phyloP scores from a whole-genome alignment of 129 eudicot species.

The Escallonia herrerae region DNA sequence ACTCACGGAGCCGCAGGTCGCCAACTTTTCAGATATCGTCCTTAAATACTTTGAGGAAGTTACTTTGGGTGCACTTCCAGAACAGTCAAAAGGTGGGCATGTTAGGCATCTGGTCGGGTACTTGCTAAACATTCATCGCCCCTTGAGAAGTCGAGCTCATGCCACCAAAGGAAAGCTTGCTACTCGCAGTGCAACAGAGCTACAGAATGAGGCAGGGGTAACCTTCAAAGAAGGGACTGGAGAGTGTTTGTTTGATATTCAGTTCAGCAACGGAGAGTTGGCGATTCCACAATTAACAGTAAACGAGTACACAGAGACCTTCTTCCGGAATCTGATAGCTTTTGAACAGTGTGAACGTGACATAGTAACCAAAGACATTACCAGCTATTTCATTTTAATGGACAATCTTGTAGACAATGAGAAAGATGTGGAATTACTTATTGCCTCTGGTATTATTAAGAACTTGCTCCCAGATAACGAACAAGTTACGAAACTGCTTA shows the following conservation, averaged over 20 bases:
- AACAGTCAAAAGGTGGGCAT: too few species aligned
- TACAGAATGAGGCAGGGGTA: slow-evolving; percentile 5
- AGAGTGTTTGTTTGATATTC: background rate
- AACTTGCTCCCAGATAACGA: slow-evolving; percentile 1
- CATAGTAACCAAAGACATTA: background rate
- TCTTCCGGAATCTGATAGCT: slow-evolving; percentile 16
- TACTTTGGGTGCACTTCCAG: background rate
- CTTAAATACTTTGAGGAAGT: background rate
- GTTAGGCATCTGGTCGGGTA: slow-evolving; percentile 7
- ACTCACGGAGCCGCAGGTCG: too few species aligned
- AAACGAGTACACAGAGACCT: slow-evolving; percentile 1
- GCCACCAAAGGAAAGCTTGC: background rate
- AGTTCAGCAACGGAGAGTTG: background rate
- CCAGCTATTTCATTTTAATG: slow-evolving; percentile 8
- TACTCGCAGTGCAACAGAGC: slow-evolving; percentile 7
- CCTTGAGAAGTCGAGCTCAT: background rate
- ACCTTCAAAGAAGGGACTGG: background rate
- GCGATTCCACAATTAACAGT: background rate
- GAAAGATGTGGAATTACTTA: slow-evolving; percentile 16
- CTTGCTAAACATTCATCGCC: background rate
- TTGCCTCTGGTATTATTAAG: background rate
- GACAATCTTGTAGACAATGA: slow-evolving; percentile 9
- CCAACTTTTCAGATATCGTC: background rate
- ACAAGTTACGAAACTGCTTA: background rate
- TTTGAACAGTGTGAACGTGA: slow-evolving; percentile 1